These are phyloP conservation scores for Fusarium hainanense DNA, from an alignment of 2,329 filamentous ascomycete genomes.

Conservation along the genomic window DNA sequence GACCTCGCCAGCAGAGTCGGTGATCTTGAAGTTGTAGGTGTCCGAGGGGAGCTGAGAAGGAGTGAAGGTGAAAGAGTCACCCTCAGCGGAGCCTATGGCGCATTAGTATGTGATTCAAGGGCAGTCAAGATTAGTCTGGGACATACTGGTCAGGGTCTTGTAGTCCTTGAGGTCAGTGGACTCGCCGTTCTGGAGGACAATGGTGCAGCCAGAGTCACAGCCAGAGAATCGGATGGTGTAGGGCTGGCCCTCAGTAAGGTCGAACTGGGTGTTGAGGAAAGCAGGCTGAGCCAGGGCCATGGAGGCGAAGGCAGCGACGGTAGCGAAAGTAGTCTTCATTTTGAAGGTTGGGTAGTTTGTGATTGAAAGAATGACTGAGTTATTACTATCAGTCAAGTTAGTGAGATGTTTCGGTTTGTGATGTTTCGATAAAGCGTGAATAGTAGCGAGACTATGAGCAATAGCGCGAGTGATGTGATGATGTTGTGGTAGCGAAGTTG, in stretches of 20 bases:
- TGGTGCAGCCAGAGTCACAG: constrained; percentile 51
- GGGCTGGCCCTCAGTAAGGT: constrained; percentile 46
- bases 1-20: constrained; percentile 41
- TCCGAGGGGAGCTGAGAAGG: constrained; percentile 45
- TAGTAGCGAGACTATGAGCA: constrained; percentile 3
- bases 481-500: constrained; percentile 12
- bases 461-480: constrained; percentile 1
- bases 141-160: constrained; percentile 49
- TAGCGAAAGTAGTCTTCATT: constrained; percentile 53
- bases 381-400: constrained; percentile 41
- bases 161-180: constrained; percentile 46
- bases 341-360: constrained; percentile 43
- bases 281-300: constrained; percentile 46
- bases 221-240: constrained; percentile 50
- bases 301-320: constrained; percentile 47
- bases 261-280: constrained; percentile 50
- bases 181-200: constrained; percentile 49
- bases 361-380: constrained; percentile 44
- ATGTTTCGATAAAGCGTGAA: constrained; percentile 13
- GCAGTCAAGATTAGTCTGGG: neutral
- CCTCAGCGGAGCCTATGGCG: constrained; percentile 26
- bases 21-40: constrained; percentile 52
- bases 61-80: constrained; percentile 47
- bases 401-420: neutral
- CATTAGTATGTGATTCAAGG: neutral